Base-by-base conservation (phyloP, 371 early-diverging fungal species). In the Mortierella sp. region DNA sequence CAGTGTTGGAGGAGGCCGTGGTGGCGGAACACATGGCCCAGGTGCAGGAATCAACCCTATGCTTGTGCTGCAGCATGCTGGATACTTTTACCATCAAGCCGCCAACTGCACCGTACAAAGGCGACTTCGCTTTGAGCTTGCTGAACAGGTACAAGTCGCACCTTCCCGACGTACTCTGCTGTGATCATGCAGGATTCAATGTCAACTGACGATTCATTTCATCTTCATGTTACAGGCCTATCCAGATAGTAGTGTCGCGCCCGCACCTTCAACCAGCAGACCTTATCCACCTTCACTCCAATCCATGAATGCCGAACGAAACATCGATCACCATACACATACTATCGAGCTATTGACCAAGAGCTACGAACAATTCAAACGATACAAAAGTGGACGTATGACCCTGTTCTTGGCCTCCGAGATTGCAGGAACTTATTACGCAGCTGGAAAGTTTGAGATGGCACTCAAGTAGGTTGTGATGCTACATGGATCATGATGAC, bases 331-430 rank as follows among this genome's bases (percentile, higher is more conserved):
- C 61, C 83, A 91, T 3, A 69, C 81, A 13, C 37, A 87, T 21
- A 89, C 91, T 0, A 93, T 95, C 54, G 94, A 94, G 47, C 71
- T 94, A 0, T 71, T 94, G 27, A 94, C 95, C 2, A 94, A 94
- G 68, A 87, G 94, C 25, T 95, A 94, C 60, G 96, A 95, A 51
- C 92, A 92, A 47, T 95, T 94, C 67, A 94, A 94, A 71, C 81
- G 83, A 49, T 81, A 90, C 47, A 86, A 88, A 21, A 83, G 85
- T 47, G 87, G 88, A 6, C 85, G 96, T 6, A 92, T 93, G 91
- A 94, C 94, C 0, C 79, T 94, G 7, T 94, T 86, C 57, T 72
- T 95, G 1, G 96, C 95, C 1, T 90, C 93, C 3, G 94, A 94
- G 65, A 95, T 95, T 62, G 96, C 95, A 4, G 89, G 91, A 0